Evolutionary conservation across 139 green algal species (phyloP), one percentile per base, ranked within the genome.

Genomic region (Coccomyxa sp.): DNA sequence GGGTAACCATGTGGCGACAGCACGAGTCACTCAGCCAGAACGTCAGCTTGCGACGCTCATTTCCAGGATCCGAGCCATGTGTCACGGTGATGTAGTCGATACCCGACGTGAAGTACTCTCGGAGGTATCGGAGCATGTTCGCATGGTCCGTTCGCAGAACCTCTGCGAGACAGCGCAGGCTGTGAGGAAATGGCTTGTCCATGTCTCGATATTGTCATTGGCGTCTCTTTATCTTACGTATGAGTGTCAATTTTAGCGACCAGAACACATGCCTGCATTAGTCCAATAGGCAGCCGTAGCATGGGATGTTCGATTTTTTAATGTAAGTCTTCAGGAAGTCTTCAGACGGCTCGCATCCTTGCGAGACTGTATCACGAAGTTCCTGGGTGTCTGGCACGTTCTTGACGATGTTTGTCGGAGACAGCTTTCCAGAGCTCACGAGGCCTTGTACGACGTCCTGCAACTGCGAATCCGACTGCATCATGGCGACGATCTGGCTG

Each of bases 301-400:
- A 58, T 14, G 44, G 44, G 14, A 58, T 58, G 12, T 10, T 27
- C 10, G 10, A 10, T 58, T 14, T 10, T 27, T 14, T 10, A 14
- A 58, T 58, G 44, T 58, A 58, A 58, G 44, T 58, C 44, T 58
- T 58, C 44, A 58, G 44, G 44, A 58, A 58, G 44, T 58, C 44
- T 14, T 58, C 44, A 58, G 44, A 58, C 44, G 44, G 44, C 44
- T 58, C 44, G 44, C 44, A 58, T 58, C 44, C 44, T 14, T 58
- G 44, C 44, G 44, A 58, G 12, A 58, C 44, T 10, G 44, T 58
- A 14, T 58, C 44, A 58, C 44, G 44, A 58, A 58, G 44, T 58
- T 58, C 44, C 44, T 58, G 44, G 14, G 44, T 58, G 44, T 58
- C 44, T 58, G 44, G 44, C 44, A 58, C 44, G 44, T 58, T 58